Evolutionary conservation across 345 rosid species (phyloP), one percentile per base, ranked within the genome.

Genomic region (Eucalyptus pauciflora): DNA sequence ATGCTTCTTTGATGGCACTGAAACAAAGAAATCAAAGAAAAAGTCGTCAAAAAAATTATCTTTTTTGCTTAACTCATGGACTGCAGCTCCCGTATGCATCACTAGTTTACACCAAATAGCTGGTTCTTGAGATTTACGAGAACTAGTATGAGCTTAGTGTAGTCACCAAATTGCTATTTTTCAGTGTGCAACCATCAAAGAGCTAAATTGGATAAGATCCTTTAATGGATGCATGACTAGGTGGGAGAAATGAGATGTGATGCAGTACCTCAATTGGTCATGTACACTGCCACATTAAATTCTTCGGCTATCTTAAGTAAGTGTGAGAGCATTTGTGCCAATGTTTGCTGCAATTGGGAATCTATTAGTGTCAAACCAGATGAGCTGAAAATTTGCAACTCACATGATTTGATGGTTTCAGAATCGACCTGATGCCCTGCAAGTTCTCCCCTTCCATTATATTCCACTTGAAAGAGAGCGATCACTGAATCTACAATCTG

Each of bases 401-500:
- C 4, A 2, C 11, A 22, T 54, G 60, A 54, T 54, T 54, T 54
- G 10, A 54, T 54, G 27, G 60, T 54, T 54, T 54, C 60, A 22
- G 27, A 22, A 54, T 22, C 1, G 0, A 22, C 60, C 11, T 22
- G 27, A 8, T 5, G 1, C 60, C 10, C 25, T 54, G 60, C 27
- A 56, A 56, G 29, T 22, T 56, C 24, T 56, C 62, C 62, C 27
- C 27, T 56, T 22, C 29, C 27, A 56, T 22, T 22, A 56, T 20
- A 56, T 4, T 56, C 62, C 62, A 56, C 62, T 56, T 2, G 13
- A 22, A 56, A 22, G 11, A 16, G 56, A 51, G 56, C 56, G 4
- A 51, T 17, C 20, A 16, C 56, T 51, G 56, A 51, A 51, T 17
- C 56, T 22, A 51, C 56, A 51, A 51, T 51, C 22, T 51, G 56